Conservation (phyloP, 1,284 basidiomycete genomes). For the Malassezia cuniculi region DNA sequence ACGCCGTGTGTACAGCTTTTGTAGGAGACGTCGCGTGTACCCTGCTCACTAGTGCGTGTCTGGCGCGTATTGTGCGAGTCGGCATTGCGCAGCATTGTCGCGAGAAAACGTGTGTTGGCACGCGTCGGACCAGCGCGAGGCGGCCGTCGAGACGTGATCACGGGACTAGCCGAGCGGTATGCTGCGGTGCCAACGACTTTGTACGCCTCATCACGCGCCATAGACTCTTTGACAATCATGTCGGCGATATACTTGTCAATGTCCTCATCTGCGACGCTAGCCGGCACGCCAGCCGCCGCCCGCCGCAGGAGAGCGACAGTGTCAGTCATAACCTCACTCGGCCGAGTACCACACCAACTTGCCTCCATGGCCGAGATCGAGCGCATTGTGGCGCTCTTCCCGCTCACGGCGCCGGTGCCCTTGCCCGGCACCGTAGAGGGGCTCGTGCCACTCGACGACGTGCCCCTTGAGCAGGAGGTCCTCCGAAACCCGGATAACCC, state of each 20-base stretch:
- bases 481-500: conserved; percentile 80
- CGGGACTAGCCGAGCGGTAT: too few relatives aligned
- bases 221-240: conserved; percentile 10
- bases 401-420: conserved; percentile 71
- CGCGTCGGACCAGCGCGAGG: conserved; percentile 1
- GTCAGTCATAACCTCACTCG: background rate
- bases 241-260: conserved; percentile 11
- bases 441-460: conserved; percentile 62
- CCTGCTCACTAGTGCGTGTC: too few relatives aligned
- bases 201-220: conserved; percentile 6
- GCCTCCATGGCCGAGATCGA: conserved; percentile 3
- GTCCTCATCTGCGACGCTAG: conserved; percentile 6
- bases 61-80: conserved; percentile 14
- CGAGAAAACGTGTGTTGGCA: conserved; percentile 13
- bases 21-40: too few relatives aligned
- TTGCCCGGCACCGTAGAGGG: conserved; percentile 63
- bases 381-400: conserved; percentile 50
- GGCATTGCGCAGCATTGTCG: conserved; percentile 11
- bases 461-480: conserved; percentile 88
- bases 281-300: background rate
- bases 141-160: too few relatives aligned
- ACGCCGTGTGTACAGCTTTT: too few relatives aligned
- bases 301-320: background rate
- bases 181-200: background rate
- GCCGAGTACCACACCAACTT: background rate